Conservation (phyloP, 306 rosid species). For the Coriaria nepalensis region DNA sequence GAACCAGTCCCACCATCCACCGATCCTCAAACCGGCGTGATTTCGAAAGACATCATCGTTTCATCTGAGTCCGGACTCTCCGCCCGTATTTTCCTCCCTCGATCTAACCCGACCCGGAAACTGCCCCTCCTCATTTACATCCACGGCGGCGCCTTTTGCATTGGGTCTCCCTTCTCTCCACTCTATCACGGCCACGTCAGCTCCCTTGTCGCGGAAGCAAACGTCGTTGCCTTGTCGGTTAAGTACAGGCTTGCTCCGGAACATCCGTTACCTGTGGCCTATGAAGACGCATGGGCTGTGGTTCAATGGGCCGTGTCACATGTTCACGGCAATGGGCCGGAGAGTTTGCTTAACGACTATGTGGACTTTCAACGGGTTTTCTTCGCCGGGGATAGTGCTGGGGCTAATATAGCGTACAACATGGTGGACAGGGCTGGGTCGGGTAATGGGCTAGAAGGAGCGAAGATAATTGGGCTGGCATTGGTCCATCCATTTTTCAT, state of each 20-base stretch:
- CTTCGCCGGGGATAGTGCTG: conserved; percentile 23
- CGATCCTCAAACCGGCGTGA: conserved; percentile 10
- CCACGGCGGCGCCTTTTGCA: conserved; percentile 33
- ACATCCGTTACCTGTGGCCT: conserved; percentile 22
- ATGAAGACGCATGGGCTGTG: conserved; percentile 20
- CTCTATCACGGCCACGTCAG: conserved; percentile 11
- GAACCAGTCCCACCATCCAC: conserved; percentile 10
- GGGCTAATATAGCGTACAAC: conserved; percentile 16
- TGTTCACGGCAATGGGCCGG: conserved; percentile 6
- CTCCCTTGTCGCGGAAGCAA: conserved; percentile 12
- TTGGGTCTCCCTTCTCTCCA: conserved; percentile 14
- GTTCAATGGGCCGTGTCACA: conserved; percentile 17
- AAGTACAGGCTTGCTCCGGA: conserved; percentile 24
- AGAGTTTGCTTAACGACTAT: conserved; percentile 16
- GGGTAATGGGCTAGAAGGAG: background rate
- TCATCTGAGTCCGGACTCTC: conserved; percentile 5
- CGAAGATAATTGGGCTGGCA: conserved; percentile 11
- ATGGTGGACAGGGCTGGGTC: conserved; percentile 10
- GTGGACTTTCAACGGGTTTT: conserved; percentile 13
- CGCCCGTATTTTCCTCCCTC: conserved; percentile 24
- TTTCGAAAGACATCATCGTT: conserved; percentile 18
- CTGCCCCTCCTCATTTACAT: conserved; percentile 24
- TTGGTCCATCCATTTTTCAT: conserved; percentile 19
- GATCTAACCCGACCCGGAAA: conserved; percentile 6
- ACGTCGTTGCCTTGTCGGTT: conserved; percentile 15